phyloP scores from a whole-genome alignment of 768 basidiomycete species.

The Rhodotorula babjevae region DNA sequence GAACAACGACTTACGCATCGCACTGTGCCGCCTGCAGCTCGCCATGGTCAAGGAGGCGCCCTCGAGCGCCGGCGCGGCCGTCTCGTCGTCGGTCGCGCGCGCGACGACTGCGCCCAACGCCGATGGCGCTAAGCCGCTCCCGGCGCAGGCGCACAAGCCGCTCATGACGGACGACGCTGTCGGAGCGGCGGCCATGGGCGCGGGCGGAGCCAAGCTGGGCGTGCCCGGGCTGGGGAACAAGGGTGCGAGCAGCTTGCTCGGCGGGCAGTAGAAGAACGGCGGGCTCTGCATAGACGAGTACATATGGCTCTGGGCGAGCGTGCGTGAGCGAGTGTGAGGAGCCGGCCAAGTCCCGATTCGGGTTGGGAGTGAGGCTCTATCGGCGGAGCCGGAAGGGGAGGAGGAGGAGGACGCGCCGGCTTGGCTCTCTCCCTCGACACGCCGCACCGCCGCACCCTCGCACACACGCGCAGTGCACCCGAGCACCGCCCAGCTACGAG shows the following conservation, averaged over 20 bases:
- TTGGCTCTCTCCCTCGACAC: too few relatives aligned
- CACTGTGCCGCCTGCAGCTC: neutral
- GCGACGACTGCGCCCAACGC: neutral
- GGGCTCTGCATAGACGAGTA: neutral
- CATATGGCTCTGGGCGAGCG: too few relatives aligned
- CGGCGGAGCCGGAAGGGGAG: too few relatives aligned
- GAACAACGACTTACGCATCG: too few relatives aligned
- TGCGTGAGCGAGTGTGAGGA: too few relatives aligned
- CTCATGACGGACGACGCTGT: conserved; percentile 18
- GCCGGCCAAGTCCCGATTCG: too few relatives aligned
- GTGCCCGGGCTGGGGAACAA: conserved; percentile 2
- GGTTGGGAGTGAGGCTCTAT: too few relatives aligned
- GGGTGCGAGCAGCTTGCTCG: neutral
- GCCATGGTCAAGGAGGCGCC: neutral
- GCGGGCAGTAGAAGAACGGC: neutral
- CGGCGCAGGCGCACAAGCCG: neutral
- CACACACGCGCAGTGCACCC: too few relatives aligned
- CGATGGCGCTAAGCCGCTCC: neutral
- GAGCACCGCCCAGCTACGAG: too few relatives aligned
- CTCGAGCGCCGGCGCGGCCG: neutral
- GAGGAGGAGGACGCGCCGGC: too few relatives aligned
- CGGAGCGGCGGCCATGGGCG: conserved; percentile 36
- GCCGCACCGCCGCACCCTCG: too few relatives aligned
- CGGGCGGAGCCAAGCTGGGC: neutral
- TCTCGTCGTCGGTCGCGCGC: neutral